phyloP scores from a whole-genome alignment of 768 basidiomycete species.

The Leccinum truebloodii region DNA sequence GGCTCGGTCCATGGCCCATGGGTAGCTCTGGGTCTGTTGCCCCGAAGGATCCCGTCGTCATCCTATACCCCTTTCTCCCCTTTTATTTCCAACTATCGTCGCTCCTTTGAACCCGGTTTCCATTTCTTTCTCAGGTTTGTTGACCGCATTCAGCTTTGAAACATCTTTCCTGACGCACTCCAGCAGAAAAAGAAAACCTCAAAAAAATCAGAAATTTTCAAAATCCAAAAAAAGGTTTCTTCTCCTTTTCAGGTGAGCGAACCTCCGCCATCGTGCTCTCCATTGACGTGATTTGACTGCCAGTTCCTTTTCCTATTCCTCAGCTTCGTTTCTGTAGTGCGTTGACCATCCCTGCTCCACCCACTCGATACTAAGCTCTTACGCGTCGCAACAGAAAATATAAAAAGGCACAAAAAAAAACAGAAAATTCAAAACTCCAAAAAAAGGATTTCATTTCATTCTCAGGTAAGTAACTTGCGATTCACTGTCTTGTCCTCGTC shows the following conservation, averaged over 20 bases:
- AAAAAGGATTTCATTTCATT: no score
- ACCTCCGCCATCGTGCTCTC: background rate
- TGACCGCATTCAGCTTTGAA: background rate
- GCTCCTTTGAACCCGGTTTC: background rate
- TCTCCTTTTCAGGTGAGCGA: background rate
- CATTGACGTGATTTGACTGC: background rate
- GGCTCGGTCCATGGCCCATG: background rate
- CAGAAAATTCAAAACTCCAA: no score
- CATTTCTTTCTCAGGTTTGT: background rate
- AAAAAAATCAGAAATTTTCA: conserved; percentile 6
- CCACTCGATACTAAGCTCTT: no score
- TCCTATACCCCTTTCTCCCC: conserved; percentile 11
- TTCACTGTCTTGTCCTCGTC: no score
- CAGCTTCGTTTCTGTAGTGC: background rate
- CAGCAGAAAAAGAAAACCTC: background rate
- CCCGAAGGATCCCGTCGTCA: conserved; percentile 1
- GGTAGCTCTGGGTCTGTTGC: background rate
- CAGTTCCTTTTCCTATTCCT: background rate
- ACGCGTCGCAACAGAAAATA: no score
- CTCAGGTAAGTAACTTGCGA: no score
- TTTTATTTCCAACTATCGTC: conserved; percentile 1
- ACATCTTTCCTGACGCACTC: background rate
- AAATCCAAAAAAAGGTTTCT: background rate
- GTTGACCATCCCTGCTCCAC: background rate
- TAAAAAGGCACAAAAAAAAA: no score